Evolutionary conservation across 495 filamentous ascomycete genomes (phyloP).

Genomic region (Hamigera avellanea): DNA sequence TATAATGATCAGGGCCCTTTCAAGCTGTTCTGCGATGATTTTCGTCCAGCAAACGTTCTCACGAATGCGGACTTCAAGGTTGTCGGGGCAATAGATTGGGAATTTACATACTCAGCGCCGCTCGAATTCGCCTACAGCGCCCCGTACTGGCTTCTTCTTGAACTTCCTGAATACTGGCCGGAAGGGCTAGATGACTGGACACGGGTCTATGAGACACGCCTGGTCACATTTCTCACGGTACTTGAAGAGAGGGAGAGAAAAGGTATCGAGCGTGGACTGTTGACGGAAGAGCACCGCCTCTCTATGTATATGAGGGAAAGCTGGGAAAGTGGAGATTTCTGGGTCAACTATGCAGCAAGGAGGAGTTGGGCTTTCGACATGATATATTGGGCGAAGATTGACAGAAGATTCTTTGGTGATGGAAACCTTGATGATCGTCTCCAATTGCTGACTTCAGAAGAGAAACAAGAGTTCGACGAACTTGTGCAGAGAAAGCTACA

Average conservation of each 20-base stretch:
- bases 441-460: constrained; percentile 2
- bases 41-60: constrained; percentile 22
- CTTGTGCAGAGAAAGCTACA: too few relatives aligned
- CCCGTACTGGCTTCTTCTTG: constrained; percentile 15
- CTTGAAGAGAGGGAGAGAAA: constrained; percentile 2
- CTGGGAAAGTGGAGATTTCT: constrained; percentile 6
- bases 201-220: constrained; percentile 1
- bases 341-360: constrained; percentile 9
- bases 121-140: constrained; percentile 11
- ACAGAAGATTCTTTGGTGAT: constrained; percentile 9
- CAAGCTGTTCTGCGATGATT: constrained; percentile 23
- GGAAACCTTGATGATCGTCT: constrained; percentile 5
- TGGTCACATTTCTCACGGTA: constrained; percentile 1
- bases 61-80: constrained; percentile 11
- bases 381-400: constrained; percentile 10
- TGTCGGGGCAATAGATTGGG: constrained; percentile 12
- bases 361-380: constrained; percentile 9
- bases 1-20: constrained; percentile 13
- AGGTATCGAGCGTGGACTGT: not conserved
- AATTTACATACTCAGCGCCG: constrained; percentile 15
- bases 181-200: constrained; percentile 3
- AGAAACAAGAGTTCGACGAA: not conserved
- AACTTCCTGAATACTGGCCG: constrained; percentile 8
- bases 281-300: constrained; percentile 2
- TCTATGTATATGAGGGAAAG: constrained; percentile 2